Conservation (phyloP, 2,329 filamentous ascomycete genomes). For the Diplodia seriata region DNA sequence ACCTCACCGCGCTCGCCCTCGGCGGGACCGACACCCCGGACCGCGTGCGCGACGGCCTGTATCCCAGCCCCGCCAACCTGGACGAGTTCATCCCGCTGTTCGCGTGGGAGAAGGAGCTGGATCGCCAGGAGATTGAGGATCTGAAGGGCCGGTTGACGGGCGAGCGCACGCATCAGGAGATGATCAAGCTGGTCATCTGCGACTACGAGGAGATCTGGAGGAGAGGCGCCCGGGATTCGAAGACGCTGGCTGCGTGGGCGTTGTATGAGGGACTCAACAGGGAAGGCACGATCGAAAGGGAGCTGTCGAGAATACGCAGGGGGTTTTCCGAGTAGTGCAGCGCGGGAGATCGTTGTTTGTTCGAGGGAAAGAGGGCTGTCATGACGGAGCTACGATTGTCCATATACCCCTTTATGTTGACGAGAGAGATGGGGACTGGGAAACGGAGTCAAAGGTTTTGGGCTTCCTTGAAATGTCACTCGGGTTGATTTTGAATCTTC, state of each 20-base stretch:
- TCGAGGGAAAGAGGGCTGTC: no score
- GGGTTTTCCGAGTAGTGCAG: neutral
- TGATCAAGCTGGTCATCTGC: slow-evolving; percentile 61
- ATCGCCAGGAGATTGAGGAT: slow-evolving; percentile 49
- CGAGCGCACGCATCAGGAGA: slow-evolving; percentile 58
- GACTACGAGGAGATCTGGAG: slow-evolving; percentile 58
- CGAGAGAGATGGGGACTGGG: no score
- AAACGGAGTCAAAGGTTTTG: no score
- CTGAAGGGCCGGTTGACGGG: slow-evolving; percentile 61
- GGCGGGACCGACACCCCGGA: slow-evolving; percentile 32
- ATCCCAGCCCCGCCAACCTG: slow-evolving; percentile 60
- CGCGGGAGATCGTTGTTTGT: no score
- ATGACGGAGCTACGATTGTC: no score
- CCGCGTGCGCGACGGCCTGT: slow-evolving; percentile 56
- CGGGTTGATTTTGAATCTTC: no score
- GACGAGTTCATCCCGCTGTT: slow-evolving; percentile 65
- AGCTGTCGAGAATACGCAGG: neutral
- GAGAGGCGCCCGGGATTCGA: slow-evolving; percentile 60
- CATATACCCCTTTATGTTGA: no score
- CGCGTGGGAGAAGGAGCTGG: slow-evolving; percentile 58
- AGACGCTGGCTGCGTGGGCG: slow-evolving; percentile 59
- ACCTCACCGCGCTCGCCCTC: slow-evolving; percentile 59
- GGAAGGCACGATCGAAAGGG: slow-evolving; percentile 48
- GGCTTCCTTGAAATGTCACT: no score
- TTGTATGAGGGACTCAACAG: slow-evolving; percentile 64